Evolutionary conservation across 768 basidiomycete species (phyloP).

Genomic region (Fomitopsis pulvina): DNA sequence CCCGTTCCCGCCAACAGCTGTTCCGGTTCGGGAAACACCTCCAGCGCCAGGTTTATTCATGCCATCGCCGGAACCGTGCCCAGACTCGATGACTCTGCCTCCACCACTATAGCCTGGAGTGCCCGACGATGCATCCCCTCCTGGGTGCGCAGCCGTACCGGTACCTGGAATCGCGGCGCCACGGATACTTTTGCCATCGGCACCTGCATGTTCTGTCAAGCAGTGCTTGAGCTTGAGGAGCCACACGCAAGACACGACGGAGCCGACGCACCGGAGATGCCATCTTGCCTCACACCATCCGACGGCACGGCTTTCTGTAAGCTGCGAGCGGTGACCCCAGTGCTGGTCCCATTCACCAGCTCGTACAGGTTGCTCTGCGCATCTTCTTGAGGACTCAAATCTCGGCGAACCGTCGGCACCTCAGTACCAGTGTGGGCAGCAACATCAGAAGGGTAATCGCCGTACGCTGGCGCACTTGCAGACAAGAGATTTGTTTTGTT

Average conservation of each 20-base stretch:
- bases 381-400: not conserved
- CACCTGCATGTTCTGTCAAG: not conserved
- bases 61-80: not conserved
- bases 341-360: not conserved
- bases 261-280: no score
- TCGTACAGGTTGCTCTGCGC: not conserved
- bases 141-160: not conserved
- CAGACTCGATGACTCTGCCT: conserved; percentile 2
- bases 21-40: not conserved
- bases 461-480: not conserved
- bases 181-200: not conserved
- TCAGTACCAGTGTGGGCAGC: not conserved
- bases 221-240: not conserved
- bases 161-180: not conserved
- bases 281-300: not conserved
- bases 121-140: not conserved
- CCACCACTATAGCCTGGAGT: not conserved
- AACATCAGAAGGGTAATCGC: not conserved
- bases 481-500: not conserved
- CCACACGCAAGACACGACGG: no score
- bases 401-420: not conserved
- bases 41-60: not conserved
- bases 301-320: not conserved
- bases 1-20: not conserved
- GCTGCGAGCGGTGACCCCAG: not conserved